These are phyloP conservation scores for Tubosaeta brunneosetosa DNA, from an alignment of 768 basidiomycete genomes.

Conservation along the genomic window DNA sequence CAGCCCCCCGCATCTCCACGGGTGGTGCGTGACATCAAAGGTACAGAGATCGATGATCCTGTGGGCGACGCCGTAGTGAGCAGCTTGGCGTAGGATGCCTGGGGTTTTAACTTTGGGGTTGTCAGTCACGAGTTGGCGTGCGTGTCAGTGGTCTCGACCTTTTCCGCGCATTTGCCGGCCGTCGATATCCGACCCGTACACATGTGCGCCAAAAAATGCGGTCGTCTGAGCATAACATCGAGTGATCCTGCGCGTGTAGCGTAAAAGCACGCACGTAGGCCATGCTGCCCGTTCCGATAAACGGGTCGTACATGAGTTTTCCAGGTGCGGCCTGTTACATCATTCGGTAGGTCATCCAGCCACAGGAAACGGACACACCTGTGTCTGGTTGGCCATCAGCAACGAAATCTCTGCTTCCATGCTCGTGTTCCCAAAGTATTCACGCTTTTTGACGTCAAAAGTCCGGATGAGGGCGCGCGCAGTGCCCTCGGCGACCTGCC, in stretches of 20 bases:
- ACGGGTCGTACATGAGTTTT: conserved; percentile 92
- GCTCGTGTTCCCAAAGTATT: conserved; percentile 91
- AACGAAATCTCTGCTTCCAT: conserved; percentile 97
- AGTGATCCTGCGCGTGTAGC: conserved; percentile 1
- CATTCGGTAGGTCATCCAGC: background rate
- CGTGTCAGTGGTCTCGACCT: conserved; percentile 38
- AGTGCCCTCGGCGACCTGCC: conserved; percentile 54
- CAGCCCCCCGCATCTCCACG: conserved; percentile 83
- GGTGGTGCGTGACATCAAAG: conserved; percentile 88
- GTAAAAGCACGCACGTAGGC: conserved; percentile 53
- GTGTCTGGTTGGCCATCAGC: conserved; percentile 93
- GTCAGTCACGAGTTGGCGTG: background rate
- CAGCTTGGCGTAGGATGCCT: conserved; percentile 76
- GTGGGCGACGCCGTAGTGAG: conserved; percentile 73
- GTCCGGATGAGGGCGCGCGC: conserved; percentile 63
- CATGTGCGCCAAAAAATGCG: conserved; percentile 81
- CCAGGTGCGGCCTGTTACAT: conserved; percentile 70
- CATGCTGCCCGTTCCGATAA: conserved; percentile 91
- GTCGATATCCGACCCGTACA: conserved; percentile 94
- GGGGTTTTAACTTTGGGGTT: conserved; percentile 38
- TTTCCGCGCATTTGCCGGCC: conserved; percentile 97
- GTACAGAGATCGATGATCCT: conserved; percentile 81
- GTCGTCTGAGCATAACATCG: conserved; percentile 49
- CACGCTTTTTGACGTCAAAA: conserved; percentile 87
- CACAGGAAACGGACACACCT: conserved; percentile 44